These are phyloP conservation scores for Wickerhamiella infanticola DNA, from an alignment of 1,139 yeast genomes.

Conservation along the genomic window DNA sequence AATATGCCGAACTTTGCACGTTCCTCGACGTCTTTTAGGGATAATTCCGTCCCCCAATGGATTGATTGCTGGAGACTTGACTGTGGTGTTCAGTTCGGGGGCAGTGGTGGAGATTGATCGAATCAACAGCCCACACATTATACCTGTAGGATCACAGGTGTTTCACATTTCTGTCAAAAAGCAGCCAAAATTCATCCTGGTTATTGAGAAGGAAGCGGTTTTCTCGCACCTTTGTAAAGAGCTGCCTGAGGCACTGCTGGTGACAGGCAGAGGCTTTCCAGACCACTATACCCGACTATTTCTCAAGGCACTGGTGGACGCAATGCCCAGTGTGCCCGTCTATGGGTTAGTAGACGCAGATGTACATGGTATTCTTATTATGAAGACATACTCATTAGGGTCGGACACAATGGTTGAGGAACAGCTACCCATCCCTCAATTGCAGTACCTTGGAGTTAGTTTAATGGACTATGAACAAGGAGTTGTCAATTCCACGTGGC, in stretches of 20 bases:
- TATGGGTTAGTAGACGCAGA: conserved; percentile 44
- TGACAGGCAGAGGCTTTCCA: conserved; percentile 53
- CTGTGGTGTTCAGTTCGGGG: conserved; percentile 14
- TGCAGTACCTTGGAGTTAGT: conserved; percentile 24
- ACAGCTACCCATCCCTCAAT: conserved; percentile 7
- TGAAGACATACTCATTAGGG: conserved; percentile 27
- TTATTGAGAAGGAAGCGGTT: conserved; percentile 45
- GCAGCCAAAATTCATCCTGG: conserved; percentile 26
- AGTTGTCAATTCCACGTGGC: conserved; percentile 26
- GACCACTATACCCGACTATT: conserved; percentile 51
- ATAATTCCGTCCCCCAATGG: conserved; percentile 53
- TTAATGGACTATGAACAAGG: conserved; percentile 29
- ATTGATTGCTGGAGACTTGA: conserved; percentile 31
- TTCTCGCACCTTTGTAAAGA: conserved; percentile 12
- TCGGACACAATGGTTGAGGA: conserved; percentile 7
- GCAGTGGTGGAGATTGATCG: conserved; percentile 10
- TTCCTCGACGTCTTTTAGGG: conserved; percentile 27
- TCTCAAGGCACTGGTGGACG: conserved; percentile 29
- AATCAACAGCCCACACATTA: conserved; percentile 13
- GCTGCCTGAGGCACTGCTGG: conserved; percentile 10
- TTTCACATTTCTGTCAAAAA: conserved; percentile 11
- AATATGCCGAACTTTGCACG: conserved; percentile 17
- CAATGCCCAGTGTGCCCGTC: conserved; percentile 35
- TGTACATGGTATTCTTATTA: conserved; percentile 53
- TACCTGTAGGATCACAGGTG: conserved; percentile 17